Base-by-base conservation (phyloP, 75 land plant genomes). In the Picea glauca region DNA sequence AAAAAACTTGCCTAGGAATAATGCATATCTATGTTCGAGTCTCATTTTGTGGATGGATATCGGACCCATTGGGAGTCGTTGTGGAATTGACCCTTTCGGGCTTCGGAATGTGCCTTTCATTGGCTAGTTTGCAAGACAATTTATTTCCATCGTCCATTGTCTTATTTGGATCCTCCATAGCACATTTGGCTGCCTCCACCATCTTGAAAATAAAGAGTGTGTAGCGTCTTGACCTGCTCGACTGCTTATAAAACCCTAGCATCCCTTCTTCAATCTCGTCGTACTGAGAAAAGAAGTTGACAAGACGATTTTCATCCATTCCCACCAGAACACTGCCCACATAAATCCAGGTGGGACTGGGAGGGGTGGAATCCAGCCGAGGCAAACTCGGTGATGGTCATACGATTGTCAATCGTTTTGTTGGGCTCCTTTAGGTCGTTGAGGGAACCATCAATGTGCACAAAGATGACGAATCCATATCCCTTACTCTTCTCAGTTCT, bases 221-320 rank as follows among this genome's bases (percentile, higher is more conserved):
- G 56, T 83, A 93, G 1, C 96, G 93, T 60, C 79, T 82, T 0
- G 85, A 80, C 63, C 85, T 83, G 57, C 96, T 93, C 5, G 91
- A 86, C 56, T 73, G 78, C 80, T 86, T 89, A 73, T 93, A 93
- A 32, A 93, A 87, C 58, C 96, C 93, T 35, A 93, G 68, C 14
- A 93, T 93, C 3, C 96, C 96, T 70, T 91, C 96, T 70, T 88
- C 94, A 23, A 92, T 84, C 78, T 87, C 89, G n/a, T 86, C 89
- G 74, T 76, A 88, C 62, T 78, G 77, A 31, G 82, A 56, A 64
- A 88, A 88, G 56, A 87, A 58, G 14, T 61, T 77, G 54, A 82
- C 60, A 46, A 88, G 76, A 50, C 59, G 67, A 43, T 84, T 79
- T 0, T 75, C 79, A 32, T 81, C 61, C 23, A 82, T 58, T 17